phyloP scores from a whole-genome alignment of 2,329 filamentous ascomycete genomes.

The Lithohypha guttulata region DNA sequence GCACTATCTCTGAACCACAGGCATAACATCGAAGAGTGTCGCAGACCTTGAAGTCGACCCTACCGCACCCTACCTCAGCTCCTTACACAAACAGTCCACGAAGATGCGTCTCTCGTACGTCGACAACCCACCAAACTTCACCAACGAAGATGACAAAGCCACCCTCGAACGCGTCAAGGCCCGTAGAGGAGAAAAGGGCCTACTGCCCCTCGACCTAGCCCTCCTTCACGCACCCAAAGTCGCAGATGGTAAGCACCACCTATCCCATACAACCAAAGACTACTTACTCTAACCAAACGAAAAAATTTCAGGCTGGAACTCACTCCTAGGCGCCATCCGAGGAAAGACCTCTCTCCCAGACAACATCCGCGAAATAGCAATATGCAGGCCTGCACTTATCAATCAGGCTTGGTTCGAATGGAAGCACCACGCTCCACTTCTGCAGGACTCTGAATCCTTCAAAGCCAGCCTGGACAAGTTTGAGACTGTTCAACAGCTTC shows the following conservation, averaged over 20 bases:
- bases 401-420: slow-evolving; percentile 82
- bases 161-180: slow-evolving; percentile 42
- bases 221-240: slow-evolving; percentile 46
- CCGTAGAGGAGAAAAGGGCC: slow-evolving; percentile 38
- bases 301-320: slow-evolving; percentile 38
- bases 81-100: not conserved
- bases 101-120: slow-evolving; percentile 47
- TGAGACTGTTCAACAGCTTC: slow-evolving; percentile 35
- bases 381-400: slow-evolving; percentile 68
- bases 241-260: slow-evolving; percentile 32
- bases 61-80: not conserved
- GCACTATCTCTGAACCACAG: not conserved
- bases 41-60: not conserved
- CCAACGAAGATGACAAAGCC: slow-evolving; percentile 34
- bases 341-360: slow-evolving; percentile 41
- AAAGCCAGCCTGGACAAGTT: slow-evolving; percentile 31
- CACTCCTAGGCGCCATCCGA: slow-evolving; percentile 46
- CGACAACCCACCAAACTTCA: slow-evolving; percentile 37
- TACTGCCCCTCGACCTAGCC: slow-evolving; percentile 44
- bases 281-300: not conserved
- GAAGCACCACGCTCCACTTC: slow-evolving; percentile 66
- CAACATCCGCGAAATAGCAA: slow-evolving; percentile 61
- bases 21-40: not conserved
- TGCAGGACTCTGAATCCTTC: slow-evolving; percentile 50
- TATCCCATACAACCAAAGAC: not conserved